Base-by-base conservation (phyloP, 345 rosid genomes). In the Populus deltoides region DNA sequence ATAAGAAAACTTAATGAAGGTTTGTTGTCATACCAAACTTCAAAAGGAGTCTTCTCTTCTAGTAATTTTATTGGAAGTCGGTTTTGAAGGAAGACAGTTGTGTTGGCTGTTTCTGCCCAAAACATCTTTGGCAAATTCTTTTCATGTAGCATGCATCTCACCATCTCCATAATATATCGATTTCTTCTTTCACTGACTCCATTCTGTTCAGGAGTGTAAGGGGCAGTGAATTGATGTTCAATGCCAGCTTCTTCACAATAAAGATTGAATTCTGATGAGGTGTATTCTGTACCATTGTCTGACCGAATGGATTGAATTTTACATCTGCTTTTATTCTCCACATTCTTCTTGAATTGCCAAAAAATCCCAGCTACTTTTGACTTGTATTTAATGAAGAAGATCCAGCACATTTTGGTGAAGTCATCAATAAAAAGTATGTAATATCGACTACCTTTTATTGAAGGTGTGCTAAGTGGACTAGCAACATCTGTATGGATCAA, bases 261-360 rank as follows among this genome's bases (percentile, higher is more conserved):
- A 3, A 2, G 2, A 22, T 38, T 27, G 27, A 80, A 75, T 7
- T 41, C 5, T 2, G 3, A 0, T 1, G 51, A 74, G 10, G 71
- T 43, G 25, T 70, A 80, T 15, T 80, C 79, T 1, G 18, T 75
- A 7, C n/a, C 55, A 65, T 80, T 80, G 38, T 75, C 41, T 6
- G 66, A 75, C 18, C 25, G 35, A 1, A 75, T 1, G 0, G 7
- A 16, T 27, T 75, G 36, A 31, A 80, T 61, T 31, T 47, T 75
- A 43, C 13, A 70, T 0, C 24, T 29, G 51, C 71, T 75, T 9
- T 70, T 71, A 16, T 45, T 75, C 33, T 80, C 76, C 2, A 80
- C 72, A 49, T 18, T n/a, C n/a, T n/a, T n/a, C n/a, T 66, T 72
- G 17, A 78, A 78, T 27, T 9, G 8, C 10, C 0, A 39, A 39